A percentile compares a stretch with the other conserved stretches of the same genome.
Conservation (phyloP, 73 alveolate genomes). For the Paramecium sonneborni region DNA sequence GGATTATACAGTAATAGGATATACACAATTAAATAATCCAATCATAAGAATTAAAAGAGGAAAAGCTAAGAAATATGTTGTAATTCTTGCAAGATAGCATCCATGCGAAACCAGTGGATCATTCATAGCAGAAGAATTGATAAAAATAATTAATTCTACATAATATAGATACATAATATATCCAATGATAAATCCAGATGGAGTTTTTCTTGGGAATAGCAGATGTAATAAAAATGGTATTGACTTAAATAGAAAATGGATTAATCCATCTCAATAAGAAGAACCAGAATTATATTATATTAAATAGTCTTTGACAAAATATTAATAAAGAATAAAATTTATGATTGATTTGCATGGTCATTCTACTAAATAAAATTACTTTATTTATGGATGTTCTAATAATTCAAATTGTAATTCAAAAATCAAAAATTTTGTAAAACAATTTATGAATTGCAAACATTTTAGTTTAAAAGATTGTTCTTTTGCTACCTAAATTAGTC, state of each 20-base stretch:
- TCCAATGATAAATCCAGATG: constrained; percentile 28
- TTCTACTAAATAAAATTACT: constrained; percentile 10
- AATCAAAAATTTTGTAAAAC: not conserved
- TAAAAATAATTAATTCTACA: not conserved
- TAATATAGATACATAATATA: not conserved
- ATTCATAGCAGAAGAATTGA: not conserved
- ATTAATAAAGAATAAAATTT: not conserved
- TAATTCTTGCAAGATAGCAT: not conserved
- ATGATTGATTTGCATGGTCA: constrained; percentile 64
- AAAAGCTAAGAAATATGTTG: not conserved
- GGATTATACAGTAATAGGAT: not conserved
- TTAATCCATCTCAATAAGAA: not conserved
- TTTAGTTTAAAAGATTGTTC: not conserved
- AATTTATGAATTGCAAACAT: not conserved
- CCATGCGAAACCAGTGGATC: constrained; percentile 32
- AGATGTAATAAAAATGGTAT: constrained; percentile 55
- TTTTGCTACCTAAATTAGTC: not conserved
- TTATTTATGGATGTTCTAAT: constrained; percentile 20
- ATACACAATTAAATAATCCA: not conserved
- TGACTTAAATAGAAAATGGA: constrained; percentile 46
- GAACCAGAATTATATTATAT: not conserved
- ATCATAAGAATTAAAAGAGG: not conserved
- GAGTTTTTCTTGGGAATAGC: constrained; percentile 54
- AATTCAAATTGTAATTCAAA: not conserved
- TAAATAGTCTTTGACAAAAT: not conserved